phyloP scores from a whole-genome alignment of 371 early-diverging fungal genomes.

The Mortierella sp. region DNA sequence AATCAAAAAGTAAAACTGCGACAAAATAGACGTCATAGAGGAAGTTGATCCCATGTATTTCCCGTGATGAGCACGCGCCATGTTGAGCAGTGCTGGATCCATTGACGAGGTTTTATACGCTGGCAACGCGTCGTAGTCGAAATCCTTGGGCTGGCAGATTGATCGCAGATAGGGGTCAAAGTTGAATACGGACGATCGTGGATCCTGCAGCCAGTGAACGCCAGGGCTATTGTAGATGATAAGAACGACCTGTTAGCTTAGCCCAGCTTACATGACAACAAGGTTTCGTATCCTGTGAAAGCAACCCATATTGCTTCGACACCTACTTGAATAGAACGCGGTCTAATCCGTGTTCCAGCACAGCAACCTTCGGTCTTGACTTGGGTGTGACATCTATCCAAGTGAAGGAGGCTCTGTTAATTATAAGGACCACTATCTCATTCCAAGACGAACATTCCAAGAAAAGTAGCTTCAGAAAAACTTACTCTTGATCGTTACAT shows the following conservation, averaged over 20 bases:
- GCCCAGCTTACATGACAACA: not conserved
- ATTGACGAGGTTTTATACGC: conserved; percentile 86
- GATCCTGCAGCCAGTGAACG: conserved; percentile 88
- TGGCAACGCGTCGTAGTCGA: conserved; percentile 84
- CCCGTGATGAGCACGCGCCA: conserved; percentile 63
- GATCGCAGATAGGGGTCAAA: conserved; percentile 84
- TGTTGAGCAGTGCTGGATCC: conserved; percentile 67
- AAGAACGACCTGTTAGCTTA: not conserved
- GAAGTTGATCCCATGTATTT: conserved; percentile 92
- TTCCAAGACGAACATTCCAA: not conserved
- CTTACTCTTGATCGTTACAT: conserved; percentile 48
- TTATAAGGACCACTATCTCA: not conserved
- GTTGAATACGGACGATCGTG: conserved; percentile 82
- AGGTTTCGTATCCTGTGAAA: not conserved
- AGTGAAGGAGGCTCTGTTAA: not conserved
- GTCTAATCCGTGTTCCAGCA: conserved; percentile 85
- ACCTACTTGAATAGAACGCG: conserved; percentile 85
- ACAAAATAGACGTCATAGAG: conserved; percentile 83
- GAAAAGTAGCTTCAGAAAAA: not conserved
- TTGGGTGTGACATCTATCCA: conserved; percentile 46
- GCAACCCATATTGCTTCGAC: not conserved
- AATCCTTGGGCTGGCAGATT: conserved; percentile 84
- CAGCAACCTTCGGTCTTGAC: conserved; percentile 55
- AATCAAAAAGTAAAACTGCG: conserved; percentile 85
- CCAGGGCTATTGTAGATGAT: conserved; percentile 74